Base-by-base conservation (phyloP, 306 rosid genomes). In the Morella rubra region DNA sequence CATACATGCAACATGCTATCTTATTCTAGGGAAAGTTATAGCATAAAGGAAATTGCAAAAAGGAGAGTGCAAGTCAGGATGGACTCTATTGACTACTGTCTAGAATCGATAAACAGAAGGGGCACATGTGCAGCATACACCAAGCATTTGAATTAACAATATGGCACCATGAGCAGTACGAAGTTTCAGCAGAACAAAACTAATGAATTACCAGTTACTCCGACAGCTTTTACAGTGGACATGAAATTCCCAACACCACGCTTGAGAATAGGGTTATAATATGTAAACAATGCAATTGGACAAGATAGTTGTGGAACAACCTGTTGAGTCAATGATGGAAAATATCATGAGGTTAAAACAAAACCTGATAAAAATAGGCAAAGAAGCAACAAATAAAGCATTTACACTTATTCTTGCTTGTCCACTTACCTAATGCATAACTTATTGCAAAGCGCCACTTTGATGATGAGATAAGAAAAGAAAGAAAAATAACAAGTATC, bases 251-350 rank as follows among this genome's bases (percentile, higher is more conserved):
- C 86, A 49, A 88, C 80, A 47, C 97, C 98, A 51, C 95, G 96
- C 91, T 85, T 94, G 79, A 94, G 87, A 84, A 94, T 91, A 5
- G 96, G 96, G 84, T 95, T 92, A 85, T 95, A 95, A 76, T 95
- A 95, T 12, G 97, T 3, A 78, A 95, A 95, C 69, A 95, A 73
- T 46, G 98, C 93, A 82, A 95, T 73, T 37, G 98, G 98, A 80
- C 91, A 89, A 69, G 97, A 89, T 73, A 95, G 65, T 42, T 90
- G 88, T 1, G 98, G 98, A 84, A 88, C 79, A 77, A 95, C 98
- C 98, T 92, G 84, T 61, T 47, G 79, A 83, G 68, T 73, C 76
- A 78, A 47, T 54, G 82, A 80, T 40, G 27, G 40, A 76, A 18
- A 62, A 41, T 55, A 73, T 72, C 47, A 75, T 32, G 55, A 50